These are phyloP conservation scores for Sclerotinia nivalis DNA, from an alignment of 2,329 filamentous ascomycete species.

Conservation along the genomic window DNA sequence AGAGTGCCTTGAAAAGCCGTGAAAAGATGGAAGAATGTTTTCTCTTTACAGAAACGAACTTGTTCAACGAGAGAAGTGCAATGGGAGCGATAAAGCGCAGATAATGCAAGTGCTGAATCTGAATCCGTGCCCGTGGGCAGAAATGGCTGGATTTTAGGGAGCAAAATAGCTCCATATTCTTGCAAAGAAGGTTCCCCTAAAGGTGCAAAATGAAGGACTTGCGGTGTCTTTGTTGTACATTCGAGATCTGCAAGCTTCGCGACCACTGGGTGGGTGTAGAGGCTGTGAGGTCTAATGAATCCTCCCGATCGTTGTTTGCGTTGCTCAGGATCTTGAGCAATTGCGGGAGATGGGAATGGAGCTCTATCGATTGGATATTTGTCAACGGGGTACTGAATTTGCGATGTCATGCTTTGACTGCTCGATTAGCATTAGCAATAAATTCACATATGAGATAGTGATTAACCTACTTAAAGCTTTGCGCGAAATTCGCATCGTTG, in stretches of 20 bases:
- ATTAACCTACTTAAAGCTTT: conserved; percentile 52
- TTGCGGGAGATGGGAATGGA: conserved; percentile 46
- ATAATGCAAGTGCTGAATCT: conserved; percentile 82
- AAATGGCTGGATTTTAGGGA: conserved; percentile 86
- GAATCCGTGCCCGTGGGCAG: conserved; percentile 79
- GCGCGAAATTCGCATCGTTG: conserved; percentile 51
- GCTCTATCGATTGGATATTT: conserved; percentile 41
- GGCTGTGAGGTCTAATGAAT: conserved; percentile 48
- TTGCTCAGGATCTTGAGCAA: conserved; percentile 41
- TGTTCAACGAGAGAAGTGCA: conserved; percentile 95
- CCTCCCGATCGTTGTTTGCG: conserved; percentile 37
- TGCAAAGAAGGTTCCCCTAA: conserved; percentile 56
- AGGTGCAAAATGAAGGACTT: conserved; percentile 62
- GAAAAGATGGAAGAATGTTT: conserved; percentile 93
- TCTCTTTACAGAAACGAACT: conserved; percentile 94
- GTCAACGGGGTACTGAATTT: conserved; percentile 39
- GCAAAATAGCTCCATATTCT: conserved; percentile 68
- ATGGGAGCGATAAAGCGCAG: conserved; percentile 87
- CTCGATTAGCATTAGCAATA: conserved; percentile 25
- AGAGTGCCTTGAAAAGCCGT: conserved; percentile 94
- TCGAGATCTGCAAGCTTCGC: conserved; percentile 59
- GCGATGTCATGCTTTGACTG: conserved; percentile 37
- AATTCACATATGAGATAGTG: not conserved
- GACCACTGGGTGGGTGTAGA: conserved; percentile 62
- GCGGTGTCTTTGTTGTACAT: conserved; percentile 57